These are phyloP conservation scores for Fusarium ramigenum DNA, from an alignment of 2,329 filamentous ascomycete species.

Conservation along the genomic window DNA sequence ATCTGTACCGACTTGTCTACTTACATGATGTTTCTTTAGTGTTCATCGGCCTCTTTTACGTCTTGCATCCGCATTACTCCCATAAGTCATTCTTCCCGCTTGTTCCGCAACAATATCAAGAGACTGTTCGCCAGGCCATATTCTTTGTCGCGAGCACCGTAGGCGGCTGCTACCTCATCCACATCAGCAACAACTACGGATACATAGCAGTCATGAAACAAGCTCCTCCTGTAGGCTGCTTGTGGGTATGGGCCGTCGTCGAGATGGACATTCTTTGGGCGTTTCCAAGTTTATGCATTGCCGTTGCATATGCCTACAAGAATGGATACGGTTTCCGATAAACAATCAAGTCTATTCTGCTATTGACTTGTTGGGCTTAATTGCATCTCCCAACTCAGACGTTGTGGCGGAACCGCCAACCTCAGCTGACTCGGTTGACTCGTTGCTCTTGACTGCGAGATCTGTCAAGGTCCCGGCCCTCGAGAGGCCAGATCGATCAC, in stretches of 20 bases:
- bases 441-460: conserved; percentile 14
- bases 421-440: conserved; percentile 4
- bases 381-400: not conserved
- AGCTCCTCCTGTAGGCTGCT: conserved; percentile 84
- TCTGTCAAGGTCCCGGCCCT: conserved; percentile 20
- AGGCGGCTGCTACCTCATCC: conserved; percentile 81
- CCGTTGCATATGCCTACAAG: conserved; percentile 57
- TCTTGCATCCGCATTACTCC: conserved; percentile 63
- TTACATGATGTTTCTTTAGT: conserved; percentile 50
- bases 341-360: not conserved
- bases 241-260: conserved; percentile 94
- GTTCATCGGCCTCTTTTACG: conserved; percentile 64
- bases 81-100: conserved; percentile 60
- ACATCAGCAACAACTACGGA: conserved; percentile 79
- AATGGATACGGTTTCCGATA: conserved; percentile 59
- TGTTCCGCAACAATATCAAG: conserved; percentile 58
- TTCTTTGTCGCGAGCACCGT: conserved; percentile 71
- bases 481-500: conserved; percentile 19
- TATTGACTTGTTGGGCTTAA: not conserved
- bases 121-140: conserved; percentile 62
- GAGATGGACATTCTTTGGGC: conserved; percentile 81
- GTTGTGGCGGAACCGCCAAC: conserved; percentile 8
- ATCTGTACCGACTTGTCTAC: not conserved
- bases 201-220: conserved; percentile 93
- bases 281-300: conserved; percentile 60